Evolutionary conservation across 2,329 filamentous ascomycete genomes (phyloP), one percentile per base, ranked within the genome.

Genomic region (Alternaria incomplexa): DNA sequence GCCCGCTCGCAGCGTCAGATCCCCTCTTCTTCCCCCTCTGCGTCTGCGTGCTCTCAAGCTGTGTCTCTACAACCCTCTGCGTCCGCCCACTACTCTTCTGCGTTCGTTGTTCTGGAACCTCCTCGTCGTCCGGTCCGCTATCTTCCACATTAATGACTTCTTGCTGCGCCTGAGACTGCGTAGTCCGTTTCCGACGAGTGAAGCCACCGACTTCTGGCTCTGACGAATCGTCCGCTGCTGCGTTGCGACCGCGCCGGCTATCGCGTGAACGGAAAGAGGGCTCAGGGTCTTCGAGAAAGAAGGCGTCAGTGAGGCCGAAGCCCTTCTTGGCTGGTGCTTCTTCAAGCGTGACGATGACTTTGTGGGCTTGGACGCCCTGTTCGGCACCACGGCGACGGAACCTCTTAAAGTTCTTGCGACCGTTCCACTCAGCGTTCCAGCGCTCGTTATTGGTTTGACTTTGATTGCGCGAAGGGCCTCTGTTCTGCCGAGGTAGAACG

Each of bases 401-500:
- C 71, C 89, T 91, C 79, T 99, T 99, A 83, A 97, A 99, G 75
- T 99, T 98, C 80, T 93, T 95, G 46, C 95, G 87, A 1, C 95
- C 96, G 76, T 97, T 97, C 96, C 96, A 99, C 43, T 85, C 86
- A 1, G 93, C 89, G 68, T 97, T 88, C 94, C 95, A 97, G 44
- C 92, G 86, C 6, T 89, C 87, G 17, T 85, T 80, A n/a, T 81
- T 76, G 17, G 74, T 78, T 56, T 80, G 68, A 26, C 20, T 48
- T 22, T 56, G 65, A n/a, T 53, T 63, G 22, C 57, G 62, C 72
- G 68, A 64, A 25, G 36, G 63, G 22, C 69, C 60, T 58, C 72
- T 64, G 55, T 71, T 72, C 68, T 69, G 65, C 64, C 73, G 72
- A 0, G 77, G 73, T 23, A 84, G 85, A 0, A 97, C 77, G 9